A percentile compares a stretch with the other conserved stretches of the same genome.
These are phyloP conservation scores for Spergularia azorica DNA, from an alignment of 179 eudicot species.

Conservation along the genomic window DNA sequence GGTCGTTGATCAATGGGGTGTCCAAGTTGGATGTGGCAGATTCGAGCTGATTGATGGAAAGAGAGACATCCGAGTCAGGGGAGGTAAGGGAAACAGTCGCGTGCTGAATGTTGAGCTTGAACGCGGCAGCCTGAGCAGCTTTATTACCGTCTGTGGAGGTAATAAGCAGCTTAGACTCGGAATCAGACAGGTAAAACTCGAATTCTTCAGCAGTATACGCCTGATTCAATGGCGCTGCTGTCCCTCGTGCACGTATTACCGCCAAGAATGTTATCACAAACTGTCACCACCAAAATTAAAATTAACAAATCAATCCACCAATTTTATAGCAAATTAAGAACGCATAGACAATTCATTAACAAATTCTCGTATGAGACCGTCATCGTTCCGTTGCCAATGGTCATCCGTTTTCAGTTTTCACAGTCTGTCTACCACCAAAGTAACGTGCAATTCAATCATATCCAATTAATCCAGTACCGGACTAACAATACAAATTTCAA, in stretches of 20 bases:
- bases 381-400: too few relatives aligned
- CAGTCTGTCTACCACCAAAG: too few relatives aligned
- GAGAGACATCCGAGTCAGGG: conserved; percentile 30
- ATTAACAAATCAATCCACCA: background rate
- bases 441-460: too few relatives aligned
- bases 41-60: conserved; percentile 32
- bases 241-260: conserved; percentile 62
- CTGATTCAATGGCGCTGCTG: conserved; percentile 67
- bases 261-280: conserved; percentile 67
- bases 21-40: conserved; percentile 23
- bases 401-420: too few relatives aligned
- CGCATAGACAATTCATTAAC: too few relatives aligned
- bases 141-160: conserved; percentile 56
- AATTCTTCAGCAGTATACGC: conserved; percentile 76
- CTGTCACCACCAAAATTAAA: conserved; percentile 33
- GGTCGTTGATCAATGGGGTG: conserved; percentile 40
- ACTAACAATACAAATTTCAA: too few relatives aligned
- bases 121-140: conserved; percentile 57
- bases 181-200: conserved; percentile 72
- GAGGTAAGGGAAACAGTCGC: conserved; percentile 44
- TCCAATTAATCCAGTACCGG: too few relatives aligned
- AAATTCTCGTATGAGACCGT: too few relatives aligned
- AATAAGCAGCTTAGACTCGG: conserved; percentile 61
- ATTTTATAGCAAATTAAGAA: too few relatives aligned
- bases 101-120: conserved; percentile 51